Evolutionary conservation across 441 rosid genomes (phyloP), one percentile per base, ranked within the genome.

Genomic region (Populus hybrid): DNA sequence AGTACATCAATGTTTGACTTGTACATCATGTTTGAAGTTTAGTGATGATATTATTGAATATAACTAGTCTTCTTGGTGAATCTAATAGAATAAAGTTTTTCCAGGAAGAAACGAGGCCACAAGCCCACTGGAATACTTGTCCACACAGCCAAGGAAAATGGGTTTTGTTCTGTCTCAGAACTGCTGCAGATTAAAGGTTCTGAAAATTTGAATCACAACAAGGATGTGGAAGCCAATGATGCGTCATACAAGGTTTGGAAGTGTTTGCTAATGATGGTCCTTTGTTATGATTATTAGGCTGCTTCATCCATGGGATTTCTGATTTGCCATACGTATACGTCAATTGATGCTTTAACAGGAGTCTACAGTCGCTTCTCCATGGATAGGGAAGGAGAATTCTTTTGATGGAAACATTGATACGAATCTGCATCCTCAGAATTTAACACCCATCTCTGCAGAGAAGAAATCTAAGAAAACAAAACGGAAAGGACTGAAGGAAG

Each of bases 101-200:
- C 74, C 66, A 94, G 98, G 91, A 91, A 91, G 86, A 91, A 85
- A 82, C 84, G 88, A 75, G 98, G 98, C 26, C 91, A 88, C 35
- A 85, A 76, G 9, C 99, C 99, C 4, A 95, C 96, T 34, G 96
- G 98, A 23, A 88, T 90, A 42, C 82, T 95, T 28, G 80, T 82
- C 53, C 87, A 84, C 76, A 76, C 77, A 36, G 98, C 98, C 21
- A 95, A 92, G 80, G 88, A 86, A 35, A 80, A 82, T 79, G 99
- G 97, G 40, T 89, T 87, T 78, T 82, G 88, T 23, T 95, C 95
- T 18, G 97, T 93, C 79, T 91, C 88, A 26, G 88, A 92, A 81
- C 82, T 93, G 85, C 87, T 93, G 67, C 63, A 82, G 74, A 75
- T 82, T 75, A 84, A 82, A 75, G 94, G 92, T 21, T 74, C 77